These are phyloP conservation scores for Linnemannia schmuckeri DNA, from an alignment of 192 early-diverging fungal genomes.

Conservation along the genomic window DNA sequence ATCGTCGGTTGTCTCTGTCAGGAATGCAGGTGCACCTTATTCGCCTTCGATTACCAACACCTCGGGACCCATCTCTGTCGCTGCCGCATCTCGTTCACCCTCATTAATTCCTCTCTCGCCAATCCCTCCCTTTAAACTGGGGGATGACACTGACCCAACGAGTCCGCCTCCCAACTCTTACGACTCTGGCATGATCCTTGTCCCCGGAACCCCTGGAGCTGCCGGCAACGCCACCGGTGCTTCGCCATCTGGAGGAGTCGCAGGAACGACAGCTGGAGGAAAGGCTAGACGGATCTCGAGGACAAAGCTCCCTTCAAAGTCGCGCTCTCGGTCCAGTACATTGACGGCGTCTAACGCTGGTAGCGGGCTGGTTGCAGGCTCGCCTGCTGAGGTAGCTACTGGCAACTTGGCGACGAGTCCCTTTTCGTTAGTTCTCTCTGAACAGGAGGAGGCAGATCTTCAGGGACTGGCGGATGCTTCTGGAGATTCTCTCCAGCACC, in stretches of 20 bases:
- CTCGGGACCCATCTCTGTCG: background rate
- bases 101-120: conserved; percentile 46
- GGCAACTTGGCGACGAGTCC: conserved; percentile 17
- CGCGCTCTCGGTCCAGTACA: conserved; percentile 52
- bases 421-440: conserved; percentile 42
- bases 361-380: background rate
- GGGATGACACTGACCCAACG: background rate
- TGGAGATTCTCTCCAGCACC: conserved; percentile 7
- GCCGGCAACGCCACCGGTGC: background rate
- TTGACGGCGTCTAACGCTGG: conserved; percentile 21
- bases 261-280: conserved; percentile 23
- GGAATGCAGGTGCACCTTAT: conserved; percentile 48
- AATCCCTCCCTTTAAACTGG: conserved; percentile 33
- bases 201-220: conserved; percentile 21
- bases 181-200: conserved; percentile 44
- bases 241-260: background rate
- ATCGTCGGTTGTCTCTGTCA: conserved; percentile 30
- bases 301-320: conserved; percentile 38
- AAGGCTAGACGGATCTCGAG: conserved; percentile 46
- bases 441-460: conserved; percentile 46
- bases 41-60: conserved; percentile 36
- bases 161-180: conserved; percentile 39
- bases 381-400: conserved; percentile 16
- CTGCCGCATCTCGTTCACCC: conserved; percentile 40
- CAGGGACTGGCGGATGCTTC: conserved; percentile 32